Evolutionary conservation across 176 grass and related monocot species (phyloP), one percentile per base, ranked within the genome.

Genomic region (Oropetium thomaeum): DNA sequence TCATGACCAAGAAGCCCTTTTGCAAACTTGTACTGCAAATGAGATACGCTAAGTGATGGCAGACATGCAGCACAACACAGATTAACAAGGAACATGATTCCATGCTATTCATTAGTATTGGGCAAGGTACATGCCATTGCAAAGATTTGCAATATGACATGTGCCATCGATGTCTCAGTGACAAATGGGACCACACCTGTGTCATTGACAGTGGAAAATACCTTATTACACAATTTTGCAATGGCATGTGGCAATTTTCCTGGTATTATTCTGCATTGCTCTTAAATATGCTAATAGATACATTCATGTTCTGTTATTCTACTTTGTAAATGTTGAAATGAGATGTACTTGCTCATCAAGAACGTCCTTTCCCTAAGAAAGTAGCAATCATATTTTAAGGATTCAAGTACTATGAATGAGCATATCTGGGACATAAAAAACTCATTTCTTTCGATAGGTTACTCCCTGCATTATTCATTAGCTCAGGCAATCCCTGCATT

Each of bases 231-330:
- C n/a, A n/a, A n/a, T n/a, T n/a, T n/a, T n/a, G n/a, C n/a, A n/a
- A n/a, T n/a, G n/a, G n/a, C n/a, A n/a, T n/a, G n/a, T n/a, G n/a
- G n/a, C n/a, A n/a, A n/a, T n/a, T n/a, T n/a, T n/a, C n/a, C n/a
- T n/a, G n/a, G n/a, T n/a, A n/a, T 48, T 29, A 35, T 20, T 45
- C 53, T 65, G 29, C 40, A 41, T 32, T 1, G 4, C 7, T 15
- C 37, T 23, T 58, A 72, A 58, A 66, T 39, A 2, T 67, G 65
- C 23, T 12, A 11, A 72, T 13, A 34, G 47, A 55, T 11, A 22
- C 54, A 58, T 58, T 59, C 15, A n/a, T 73, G 30, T 66, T 79
- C 51, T 66, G 58, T 29, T 65, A 11, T 47, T 48, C 10, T 22
- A 47, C 22, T 15, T 70, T 10, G 64, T 62, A 64, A 8, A 47